Evolutionary conservation across 148 eudicot genomes (phyloP).

Genomic region (Cornus kousa): DNA sequence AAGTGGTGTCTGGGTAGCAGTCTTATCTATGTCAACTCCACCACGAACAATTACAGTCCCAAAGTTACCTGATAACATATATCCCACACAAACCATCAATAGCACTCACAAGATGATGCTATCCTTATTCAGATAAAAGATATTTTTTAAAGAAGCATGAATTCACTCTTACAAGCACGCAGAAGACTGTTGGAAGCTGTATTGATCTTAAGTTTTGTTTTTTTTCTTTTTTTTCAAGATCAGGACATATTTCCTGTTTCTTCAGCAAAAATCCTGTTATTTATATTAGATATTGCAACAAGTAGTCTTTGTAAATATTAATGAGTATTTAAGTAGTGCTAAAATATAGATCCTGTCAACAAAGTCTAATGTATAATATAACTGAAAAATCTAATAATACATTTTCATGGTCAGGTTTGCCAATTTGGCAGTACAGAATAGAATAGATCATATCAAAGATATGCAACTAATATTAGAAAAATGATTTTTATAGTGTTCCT

Average conservation of each 20-base stretch:
- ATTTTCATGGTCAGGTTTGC: too few relatives aligned
- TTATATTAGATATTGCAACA: too few relatives aligned
- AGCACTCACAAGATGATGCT: neutral
- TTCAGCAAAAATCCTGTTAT: too few relatives aligned
- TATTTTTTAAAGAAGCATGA: neutral
- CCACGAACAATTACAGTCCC: conserved; percentile 85
- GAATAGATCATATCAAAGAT: too few relatives aligned
- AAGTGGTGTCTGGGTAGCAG: conserved; percentile 25
- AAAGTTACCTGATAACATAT: conserved; percentile 61
- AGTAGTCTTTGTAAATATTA: too few relatives aligned
- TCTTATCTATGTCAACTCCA: conserved; percentile 49
- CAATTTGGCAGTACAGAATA: too few relatives aligned
- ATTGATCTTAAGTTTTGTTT: neutral
- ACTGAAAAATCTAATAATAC: too few relatives aligned
- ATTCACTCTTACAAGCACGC: neutral
- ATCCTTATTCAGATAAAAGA: neutral
- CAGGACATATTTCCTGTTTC: too few relatives aligned
- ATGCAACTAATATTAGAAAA: neutral
- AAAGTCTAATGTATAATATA: too few relatives aligned
- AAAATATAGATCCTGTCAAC: too few relatives aligned
- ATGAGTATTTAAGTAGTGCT: too few relatives aligned
- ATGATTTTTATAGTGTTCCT: neutral
- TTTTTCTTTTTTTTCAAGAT: too few relatives aligned
- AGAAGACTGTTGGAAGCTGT: neutral
- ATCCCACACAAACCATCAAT: conserved; percentile 8